Evolutionary conservation across 2,329 filamentous ascomycete genomes (phyloP), one percentile per base, ranked within the genome.

Genomic region (Aspergillus novoparasiticus): DNA sequence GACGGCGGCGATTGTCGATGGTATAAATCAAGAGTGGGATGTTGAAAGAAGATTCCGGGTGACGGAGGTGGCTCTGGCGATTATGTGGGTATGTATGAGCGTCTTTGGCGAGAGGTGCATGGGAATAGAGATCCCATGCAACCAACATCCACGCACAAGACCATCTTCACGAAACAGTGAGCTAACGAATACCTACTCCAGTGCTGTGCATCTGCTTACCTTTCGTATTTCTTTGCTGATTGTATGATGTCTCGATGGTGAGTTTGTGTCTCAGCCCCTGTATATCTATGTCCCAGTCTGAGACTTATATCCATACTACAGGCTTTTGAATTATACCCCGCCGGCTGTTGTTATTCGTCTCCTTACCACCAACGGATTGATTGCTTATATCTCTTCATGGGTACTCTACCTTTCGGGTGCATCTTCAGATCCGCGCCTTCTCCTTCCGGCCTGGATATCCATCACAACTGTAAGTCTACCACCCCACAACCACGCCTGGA

Each of bases 211-310:
- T 91, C 90, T 23, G 91, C 89, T 59, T 92, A 93, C 76, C 84
- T 93, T 64, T 90, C 90, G 57, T 94, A 92, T 78, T 91, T 92
- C 81, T 94, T 94, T 75, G 91, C 90, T 62, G 91, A 94, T 79
- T 92, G 90, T 77, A 85, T 94, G 71, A 93, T 94, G 90, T 93
- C 90, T 65, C 84, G 91, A 79, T 94, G 91, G 90, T 91, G 73
- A 51, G 83, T 78, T 46, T 39, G 34, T 46, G n/a, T 36, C 51
- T n/a, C 16, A 36, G 59, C n/a, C 8, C 23, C 11, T 57, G 14
- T 19, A 16, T 32, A n/a, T 41, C 14, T 10, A 14, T 19, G 1
- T 6, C 19, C 12, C 16, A 43, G 32, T 48, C 26, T 14, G 30
- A 43, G 16, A 54, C 46, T 41, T 43, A 12, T n/a, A 41, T 41